Evolutionary conservation across 2,329 filamentous ascomycete species (phyloP), one percentile per base, ranked within the genome.

Genomic region (Orbilia brochopaga): DNA sequence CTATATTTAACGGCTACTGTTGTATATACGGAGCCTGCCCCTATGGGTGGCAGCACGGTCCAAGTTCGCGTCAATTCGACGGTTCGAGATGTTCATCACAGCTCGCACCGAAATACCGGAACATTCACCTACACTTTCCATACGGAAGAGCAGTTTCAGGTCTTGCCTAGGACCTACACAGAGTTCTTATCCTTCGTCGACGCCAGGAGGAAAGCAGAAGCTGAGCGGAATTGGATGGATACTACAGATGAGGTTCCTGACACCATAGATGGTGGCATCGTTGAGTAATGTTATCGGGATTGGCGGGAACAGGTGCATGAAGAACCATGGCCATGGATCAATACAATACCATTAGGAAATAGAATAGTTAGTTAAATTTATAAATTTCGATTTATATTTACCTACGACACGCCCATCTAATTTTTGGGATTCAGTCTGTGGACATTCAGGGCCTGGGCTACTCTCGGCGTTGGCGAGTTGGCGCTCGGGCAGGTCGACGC

Each of bases 71-170:
- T 91, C 13, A 87, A 90, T 77, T 87, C 86, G 35, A 89, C 89
- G 77, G 88, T 91, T 13, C 82, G 88, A 19, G 86, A 90, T 76
- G 86, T 91, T 30, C 88, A 90, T 79, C 87, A 90, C 76, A 87
- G 86, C 4, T 83, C 83, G 54, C 85, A 86, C 23, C 87, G 86
- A 76, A 84, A 87, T 1, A 90, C 88, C 0, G 89, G 89, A 2
- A 87, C 89, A 75, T 91, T 91, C 80, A 89, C 90, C 76, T 91
- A 91, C 77, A 90, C 88, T 0, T 90, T 90, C 77, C 82, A 84
- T 60, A 86, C 90, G 1, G 84, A 87, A 62, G 85, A 83, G 76
- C 84, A 88, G 75, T 82, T 90, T 51, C 83, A 86, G 75, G 85
- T 90, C 19, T 85, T 90, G 81, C 88, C 88, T 32, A 80, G 64